Conservation (phyloP, 495 filamentous ascomycete species). For the Cudoniella acicularis region DNA sequence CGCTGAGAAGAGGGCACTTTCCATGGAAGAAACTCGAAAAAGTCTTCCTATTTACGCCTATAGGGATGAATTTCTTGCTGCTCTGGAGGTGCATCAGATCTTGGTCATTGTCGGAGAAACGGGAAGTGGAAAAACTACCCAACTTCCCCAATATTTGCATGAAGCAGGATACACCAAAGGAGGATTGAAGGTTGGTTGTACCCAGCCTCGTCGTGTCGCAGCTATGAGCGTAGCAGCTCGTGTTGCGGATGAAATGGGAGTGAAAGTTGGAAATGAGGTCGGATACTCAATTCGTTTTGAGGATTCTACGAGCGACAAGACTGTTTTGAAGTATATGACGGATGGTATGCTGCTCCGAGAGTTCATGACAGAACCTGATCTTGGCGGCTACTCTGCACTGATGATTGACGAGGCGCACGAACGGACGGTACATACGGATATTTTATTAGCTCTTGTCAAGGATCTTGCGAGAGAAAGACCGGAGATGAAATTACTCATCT, state of each 20-base stretch:
- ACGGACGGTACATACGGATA: conserved; percentile 85
- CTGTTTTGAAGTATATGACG: conserved; percentile 94
- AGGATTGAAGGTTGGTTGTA: conserved; percentile 68
- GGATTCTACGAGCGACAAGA: conserved; percentile 89
- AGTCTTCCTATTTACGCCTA: conserved; percentile 88
- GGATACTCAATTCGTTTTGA: conserved; percentile 97
- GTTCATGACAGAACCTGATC: conserved; percentile 83
- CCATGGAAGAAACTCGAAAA: conserved; percentile 89
- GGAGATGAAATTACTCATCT: conserved; percentile 89
- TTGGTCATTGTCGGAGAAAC: conserved; percentile 87
- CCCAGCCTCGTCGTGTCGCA: conserved; percentile 91
- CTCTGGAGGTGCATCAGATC: conserved; percentile 71
- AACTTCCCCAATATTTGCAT: conserved; percentile 83
- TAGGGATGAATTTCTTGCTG: conserved; percentile 64
- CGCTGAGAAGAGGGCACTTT: conserved; percentile 78
- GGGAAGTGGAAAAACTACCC: conserved; percentile 85
- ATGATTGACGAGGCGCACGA: conserved; percentile 99
- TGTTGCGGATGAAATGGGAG: conserved; percentile 92
- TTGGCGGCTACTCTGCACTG: conserved; percentile 79
- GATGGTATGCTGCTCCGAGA: conserved; percentile 95
- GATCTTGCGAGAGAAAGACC: conserved; percentile 83
- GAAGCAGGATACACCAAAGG: conserved; percentile 86
- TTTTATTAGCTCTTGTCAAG: conserved; percentile 86
- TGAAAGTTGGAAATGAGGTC: conserved; percentile 86
- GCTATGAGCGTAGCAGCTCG: conserved; percentile 94